These are phyloP conservation scores for Paragyromitra xinjiangensis DNA, from an alignment of 495 filamentous ascomycete genomes.

Conservation along the genomic window DNA sequence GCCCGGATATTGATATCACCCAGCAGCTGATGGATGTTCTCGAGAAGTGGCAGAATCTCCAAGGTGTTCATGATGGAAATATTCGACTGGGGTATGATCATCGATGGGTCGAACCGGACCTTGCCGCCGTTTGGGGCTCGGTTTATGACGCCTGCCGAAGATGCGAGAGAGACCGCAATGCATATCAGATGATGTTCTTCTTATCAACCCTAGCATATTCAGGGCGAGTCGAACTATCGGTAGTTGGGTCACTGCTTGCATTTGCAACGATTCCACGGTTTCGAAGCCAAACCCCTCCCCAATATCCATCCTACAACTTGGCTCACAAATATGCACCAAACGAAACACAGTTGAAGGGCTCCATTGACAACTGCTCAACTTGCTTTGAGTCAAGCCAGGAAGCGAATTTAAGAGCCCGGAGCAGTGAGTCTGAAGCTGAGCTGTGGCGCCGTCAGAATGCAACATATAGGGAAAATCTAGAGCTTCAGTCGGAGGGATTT, in stretches of 20 bases:
- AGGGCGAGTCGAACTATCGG: conserved; percentile 49
- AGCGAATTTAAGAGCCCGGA: not conserved
- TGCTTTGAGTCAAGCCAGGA: conserved; percentile 21
- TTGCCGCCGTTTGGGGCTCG: conserved; percentile 57
- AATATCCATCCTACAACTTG: conserved; percentile 25
- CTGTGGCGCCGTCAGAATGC: conserved; percentile 14
- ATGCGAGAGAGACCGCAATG: conserved; percentile 44
- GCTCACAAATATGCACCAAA: conserved; percentile 15
- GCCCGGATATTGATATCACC: not conserved
- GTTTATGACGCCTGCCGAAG: conserved; percentile 58
- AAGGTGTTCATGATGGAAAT: not conserved
- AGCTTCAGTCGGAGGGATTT: conserved; percentile 2
- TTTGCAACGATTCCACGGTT: conserved; percentile 57
- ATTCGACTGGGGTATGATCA: conserved; percentile 12
- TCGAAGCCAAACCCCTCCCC: not conserved
- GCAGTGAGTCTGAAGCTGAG: not conserved
- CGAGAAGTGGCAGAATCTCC: conserved; percentile 8
- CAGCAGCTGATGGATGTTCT: conserved; percentile 19
- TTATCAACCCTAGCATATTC: conserved; percentile 61
- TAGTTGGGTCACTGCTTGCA: conserved; percentile 60
- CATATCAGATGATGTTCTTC: conserved; percentile 62
- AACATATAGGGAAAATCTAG: not conserved
- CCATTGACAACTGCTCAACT: not conserved
- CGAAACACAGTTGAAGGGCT: not conserved
- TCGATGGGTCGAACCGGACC: conserved; percentile 19